These are phyloP conservation scores for Cercospora sesami DNA, from an alignment of 2,329 filamentous ascomycete genomes.

Conservation along the genomic window DNA sequence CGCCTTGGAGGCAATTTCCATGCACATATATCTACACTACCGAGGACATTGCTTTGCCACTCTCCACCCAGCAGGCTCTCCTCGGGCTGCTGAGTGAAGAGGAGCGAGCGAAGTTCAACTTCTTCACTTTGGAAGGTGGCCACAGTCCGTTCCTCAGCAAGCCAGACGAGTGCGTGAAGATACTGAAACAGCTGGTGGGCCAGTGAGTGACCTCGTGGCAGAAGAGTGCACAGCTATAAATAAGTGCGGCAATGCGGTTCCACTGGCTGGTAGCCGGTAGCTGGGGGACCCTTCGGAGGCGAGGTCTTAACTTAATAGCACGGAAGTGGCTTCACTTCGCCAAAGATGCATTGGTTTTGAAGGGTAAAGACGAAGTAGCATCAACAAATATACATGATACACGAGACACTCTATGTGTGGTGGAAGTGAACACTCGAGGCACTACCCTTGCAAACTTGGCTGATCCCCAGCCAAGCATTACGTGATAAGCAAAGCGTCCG, in stretches of 20 bases:
- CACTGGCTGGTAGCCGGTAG: background rate
- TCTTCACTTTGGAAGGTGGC: constrained; percentile 18
- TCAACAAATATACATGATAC: background rate
- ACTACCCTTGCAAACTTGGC: background rate
- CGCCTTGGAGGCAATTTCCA: constrained; percentile 24
- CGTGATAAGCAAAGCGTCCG: background rate
- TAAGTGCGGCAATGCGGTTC: background rate
- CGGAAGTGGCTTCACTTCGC: background rate
- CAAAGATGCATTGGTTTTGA: background rate
- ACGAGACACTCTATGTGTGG: background rate
- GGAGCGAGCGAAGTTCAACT: constrained; percentile 12
- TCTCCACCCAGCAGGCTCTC: constrained; percentile 6
- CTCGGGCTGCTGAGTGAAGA: constrained; percentile 14
- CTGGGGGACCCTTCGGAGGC: background rate
- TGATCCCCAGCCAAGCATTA: background rate
- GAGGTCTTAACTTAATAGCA: background rate
- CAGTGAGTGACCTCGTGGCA: background rate
- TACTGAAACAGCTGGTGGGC: background rate
- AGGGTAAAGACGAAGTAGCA: background rate
- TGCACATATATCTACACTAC: constrained; percentile 24
- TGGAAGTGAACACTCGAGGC: background rate
- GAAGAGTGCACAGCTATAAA: background rate
- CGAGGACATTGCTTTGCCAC: constrained; percentile 21
- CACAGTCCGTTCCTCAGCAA: constrained; percentile 28
- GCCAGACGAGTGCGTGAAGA: constrained; percentile 19